Base-by-base conservation (phyloP, 257 asterid genomes). In the Nicotiana benthamiana region DNA sequence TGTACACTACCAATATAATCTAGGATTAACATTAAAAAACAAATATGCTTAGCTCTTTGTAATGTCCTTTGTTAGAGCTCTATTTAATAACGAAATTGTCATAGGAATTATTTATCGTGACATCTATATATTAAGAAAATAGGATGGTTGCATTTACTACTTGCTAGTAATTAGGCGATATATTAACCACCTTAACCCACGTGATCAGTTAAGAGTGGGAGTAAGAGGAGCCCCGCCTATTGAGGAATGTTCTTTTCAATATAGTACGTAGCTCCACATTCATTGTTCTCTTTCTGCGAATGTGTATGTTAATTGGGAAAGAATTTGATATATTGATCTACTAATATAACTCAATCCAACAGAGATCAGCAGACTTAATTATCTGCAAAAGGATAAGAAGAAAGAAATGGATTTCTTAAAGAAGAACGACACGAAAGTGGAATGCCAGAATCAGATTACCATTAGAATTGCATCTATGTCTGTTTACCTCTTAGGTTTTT, bases 401-500 rank as follows among this genome's bases (percentile, higher is more conserved):
- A 15, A 76, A 52, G 11, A 7, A 34, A 80, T 80, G 83, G 79
- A 80, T 80, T 80, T 80, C 78, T 30, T 80, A 26, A 54, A 57
- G 51, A 48, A 68, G 30, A 80, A 80, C 7, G 72, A 36, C 8
- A 57, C 83, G 70, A 83, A 83, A 60, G 87, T 90, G 26, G 54
- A 85, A 3, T 92, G 97, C 89, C 81, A 86, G 51, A 85, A 83
- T 72, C 89, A 85, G 80, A 88, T 84, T 65, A 84, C 93, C 15
- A 63, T 76, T 24, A 89, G 81, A 79, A 85, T 92, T 18, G 96
- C 96, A 32, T 85, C 88, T 32, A 87, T 91, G 43, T 97, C 98
- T 9, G 82, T 89, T 27, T 93, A 93, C 87, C 93, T 94, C 93
- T 82, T 95, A 43, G 90, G 94, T 46, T 93, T 91, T 90, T 92